Percentiles rank a stretch among this genome's conserved stretches.
phyloP scores from a whole-genome alignment of 176 grass and related monocot genomes.

The Musa troglodytarum region DNA sequence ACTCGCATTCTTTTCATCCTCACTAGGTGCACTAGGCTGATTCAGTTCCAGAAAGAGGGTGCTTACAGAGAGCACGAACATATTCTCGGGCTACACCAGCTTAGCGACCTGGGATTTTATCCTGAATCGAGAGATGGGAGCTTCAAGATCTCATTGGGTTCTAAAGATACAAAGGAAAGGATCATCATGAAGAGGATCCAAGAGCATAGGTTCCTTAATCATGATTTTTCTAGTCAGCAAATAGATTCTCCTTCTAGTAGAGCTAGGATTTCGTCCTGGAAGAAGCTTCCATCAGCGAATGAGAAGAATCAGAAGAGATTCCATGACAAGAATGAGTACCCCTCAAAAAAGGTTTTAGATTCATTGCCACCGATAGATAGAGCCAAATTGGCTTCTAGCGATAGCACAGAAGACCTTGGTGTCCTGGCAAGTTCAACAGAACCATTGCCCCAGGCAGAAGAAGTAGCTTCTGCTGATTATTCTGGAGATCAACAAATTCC shows the following conservation, averaged over 20 bases:
- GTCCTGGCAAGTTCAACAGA: constrained; percentile 24
- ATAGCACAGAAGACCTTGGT: constrained; percentile 47
- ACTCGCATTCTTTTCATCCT: constrained; percentile 86
- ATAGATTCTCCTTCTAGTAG: constrained; percentile 35
- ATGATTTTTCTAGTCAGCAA: constrained; percentile 42
- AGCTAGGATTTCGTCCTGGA: constrained; percentile 79
- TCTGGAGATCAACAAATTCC: constrained; percentile 45
- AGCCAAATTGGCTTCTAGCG: constrained; percentile 40
- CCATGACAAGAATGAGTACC: constrained; percentile 18
- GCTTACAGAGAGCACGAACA: constrained; percentile 19
- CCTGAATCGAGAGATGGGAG: constrained; percentile 41
- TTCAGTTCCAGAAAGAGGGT: constrained; percentile 82
- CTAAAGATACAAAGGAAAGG: constrained; percentile 73
- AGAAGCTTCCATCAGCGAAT: constrained; percentile 84
- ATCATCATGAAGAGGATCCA: constrained; percentile 57
- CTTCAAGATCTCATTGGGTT: constrained; percentile 47
- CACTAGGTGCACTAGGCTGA: constrained; percentile 75
- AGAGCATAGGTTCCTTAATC: constrained; percentile 54
- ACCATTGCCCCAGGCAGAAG: constrained; percentile 9
- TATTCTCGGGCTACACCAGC: constrained; percentile 58
- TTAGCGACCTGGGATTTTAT: constrained; percentile 82
- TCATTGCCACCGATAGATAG: constrained; percentile 17
- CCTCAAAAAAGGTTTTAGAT: constrained; percentile 36
- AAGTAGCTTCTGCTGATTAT: constrained; percentile 11
- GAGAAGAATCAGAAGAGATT: constrained; percentile 47